Percentiles rank a stretch among this genome's conserved stretches.
Conservation (phyloP, 306 rosid species). For the Vicia sativa region DNA sequence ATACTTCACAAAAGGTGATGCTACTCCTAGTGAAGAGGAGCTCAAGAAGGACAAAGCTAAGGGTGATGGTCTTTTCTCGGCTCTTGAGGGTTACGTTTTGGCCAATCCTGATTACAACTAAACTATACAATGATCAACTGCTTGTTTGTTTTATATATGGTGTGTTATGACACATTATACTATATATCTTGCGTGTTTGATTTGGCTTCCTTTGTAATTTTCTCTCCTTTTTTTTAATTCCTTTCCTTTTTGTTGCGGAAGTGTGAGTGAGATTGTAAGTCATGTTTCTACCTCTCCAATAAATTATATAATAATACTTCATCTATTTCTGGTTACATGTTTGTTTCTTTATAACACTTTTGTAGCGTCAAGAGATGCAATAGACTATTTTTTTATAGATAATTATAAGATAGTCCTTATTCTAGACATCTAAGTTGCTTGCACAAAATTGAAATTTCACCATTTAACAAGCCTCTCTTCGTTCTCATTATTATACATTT, state of each 20-base stretch:
- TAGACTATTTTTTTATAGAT: too few relatives aligned
- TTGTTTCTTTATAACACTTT: too few relatives aligned
- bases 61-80: conserved; percentile 2
- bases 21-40: background rate
- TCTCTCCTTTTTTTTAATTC: background rate
- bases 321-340: too few relatives aligned
- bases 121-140: background rate
- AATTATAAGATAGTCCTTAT: too few relatives aligned
- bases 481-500: too few relatives aligned
- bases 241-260: background rate
- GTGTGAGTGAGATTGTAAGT: background rate
- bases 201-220: background rate
- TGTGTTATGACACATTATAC: background rate
- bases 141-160: background rate
- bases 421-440: too few relatives aligned
- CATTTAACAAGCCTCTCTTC: too few relatives aligned
- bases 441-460: too few relatives aligned
- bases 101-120: conserved; percentile 44
- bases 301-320: too few relatives aligned
- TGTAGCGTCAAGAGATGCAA: too few relatives aligned
- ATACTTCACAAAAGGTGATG: conserved; percentile 36
- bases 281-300: too few relatives aligned
- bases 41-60: too few relatives aligned
- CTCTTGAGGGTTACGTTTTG: conserved; percentile 45
- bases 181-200: background rate